Evolutionary conservation across 1,284 basidiomycete species (phyloP).

Genomic region (Moesziomyces antarcticus): DNA sequence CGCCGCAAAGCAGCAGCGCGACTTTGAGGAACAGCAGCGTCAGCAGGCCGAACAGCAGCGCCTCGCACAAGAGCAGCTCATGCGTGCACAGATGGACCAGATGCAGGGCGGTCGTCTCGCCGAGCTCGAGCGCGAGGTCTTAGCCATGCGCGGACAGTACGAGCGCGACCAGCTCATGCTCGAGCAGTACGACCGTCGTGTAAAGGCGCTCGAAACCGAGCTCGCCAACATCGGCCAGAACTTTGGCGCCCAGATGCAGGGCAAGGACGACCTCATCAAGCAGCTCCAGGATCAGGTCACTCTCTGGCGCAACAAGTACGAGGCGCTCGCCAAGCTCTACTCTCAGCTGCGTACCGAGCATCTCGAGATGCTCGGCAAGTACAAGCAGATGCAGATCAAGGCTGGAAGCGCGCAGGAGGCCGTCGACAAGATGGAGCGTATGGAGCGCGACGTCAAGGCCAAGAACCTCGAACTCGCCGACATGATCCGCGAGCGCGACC

Average conservation of each 20-base stretch:
- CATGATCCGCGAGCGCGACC: slow-evolving; percentile 97
- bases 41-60: slow-evolving; percentile 90
- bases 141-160: slow-evolving; percentile 94
- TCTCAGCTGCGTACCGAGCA: slow-evolving; percentile 97
- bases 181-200: slow-evolving; percentile 96
- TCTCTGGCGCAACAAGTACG: slow-evolving; percentile 98
- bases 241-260: slow-evolving; percentile 84
- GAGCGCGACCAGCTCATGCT: slow-evolving; percentile 98
- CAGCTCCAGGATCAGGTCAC: slow-evolving; percentile 97
- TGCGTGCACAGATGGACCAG: slow-evolving; percentile 79
- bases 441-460: slow-evolving; percentile 97
- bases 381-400: slow-evolving; percentile 97
- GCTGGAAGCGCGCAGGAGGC: slow-evolving; percentile 98
- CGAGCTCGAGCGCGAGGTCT: slow-evolving; percentile 88
- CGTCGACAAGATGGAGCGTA: slow-evolving; percentile 98
- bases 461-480: slow-evolving; percentile 99
- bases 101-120: slow-evolving; percentile 71
- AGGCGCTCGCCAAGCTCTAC: slow-evolving; percentile 97
- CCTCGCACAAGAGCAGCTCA: slow-evolving; percentile 85
- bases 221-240: slow-evolving; percentile 82
- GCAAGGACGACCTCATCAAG: slow-evolving; percentile 94
- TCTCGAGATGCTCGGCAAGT: slow-evolving; percentile 94
- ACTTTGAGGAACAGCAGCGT: slow-evolving; percentile 89
- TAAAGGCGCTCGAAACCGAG: slow-evolving; percentile 95
- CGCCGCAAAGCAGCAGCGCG: slow-evolving; percentile 83